Percentiles rank a stretch among this genome's conserved stretches.
Evolutionary conservation across 129 eudicot genomes (phyloP).

Genomic region (Flaveria ramosissima): DNA sequence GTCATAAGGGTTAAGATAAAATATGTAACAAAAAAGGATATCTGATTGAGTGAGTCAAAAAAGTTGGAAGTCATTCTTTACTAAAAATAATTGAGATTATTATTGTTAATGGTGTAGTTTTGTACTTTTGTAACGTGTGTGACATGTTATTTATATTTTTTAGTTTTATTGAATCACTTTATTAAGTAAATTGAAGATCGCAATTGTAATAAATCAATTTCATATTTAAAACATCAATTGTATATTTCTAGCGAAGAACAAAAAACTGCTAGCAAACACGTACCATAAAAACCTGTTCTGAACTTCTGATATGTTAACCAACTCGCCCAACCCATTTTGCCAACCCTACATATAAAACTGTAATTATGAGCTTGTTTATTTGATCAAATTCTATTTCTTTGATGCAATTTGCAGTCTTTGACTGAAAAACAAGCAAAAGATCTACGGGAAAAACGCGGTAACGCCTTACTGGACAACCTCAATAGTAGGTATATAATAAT

Average conservation of each 20-base stretch:
- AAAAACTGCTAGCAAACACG: neutral
- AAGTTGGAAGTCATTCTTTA: constrained; percentile 1
- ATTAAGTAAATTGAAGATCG: neutral
- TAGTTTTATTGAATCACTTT: neutral
- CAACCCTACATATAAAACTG: neutral
- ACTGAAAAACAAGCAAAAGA: constrained; percentile 95
- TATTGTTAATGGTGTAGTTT: neutral
- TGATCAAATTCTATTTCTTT: neutral
- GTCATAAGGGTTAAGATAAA: constrained; percentile 8
- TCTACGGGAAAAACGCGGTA: constrained; percentile 64
- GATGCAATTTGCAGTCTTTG: constrained; percentile 54
- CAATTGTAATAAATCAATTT: neutral
- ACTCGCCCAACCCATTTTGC: neutral
- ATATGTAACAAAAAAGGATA: neutral
- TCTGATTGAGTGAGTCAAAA: neutral
- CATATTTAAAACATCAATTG: neutral
- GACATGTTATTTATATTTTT: neutral
- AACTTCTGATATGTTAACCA: constrained; percentile 5
- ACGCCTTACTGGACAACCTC: constrained; percentile 58
- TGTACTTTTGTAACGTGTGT: neutral
- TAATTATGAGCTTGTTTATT: constrained; percentile 15
- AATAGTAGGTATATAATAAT: constrained; percentile 55
- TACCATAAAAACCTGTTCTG: neutral
- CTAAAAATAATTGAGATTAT: neutral
- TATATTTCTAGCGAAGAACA: neutral